phyloP scores from a whole-genome alignment of 352 stramenopile genomes.

The Globisporangium echinulatum region DNA sequence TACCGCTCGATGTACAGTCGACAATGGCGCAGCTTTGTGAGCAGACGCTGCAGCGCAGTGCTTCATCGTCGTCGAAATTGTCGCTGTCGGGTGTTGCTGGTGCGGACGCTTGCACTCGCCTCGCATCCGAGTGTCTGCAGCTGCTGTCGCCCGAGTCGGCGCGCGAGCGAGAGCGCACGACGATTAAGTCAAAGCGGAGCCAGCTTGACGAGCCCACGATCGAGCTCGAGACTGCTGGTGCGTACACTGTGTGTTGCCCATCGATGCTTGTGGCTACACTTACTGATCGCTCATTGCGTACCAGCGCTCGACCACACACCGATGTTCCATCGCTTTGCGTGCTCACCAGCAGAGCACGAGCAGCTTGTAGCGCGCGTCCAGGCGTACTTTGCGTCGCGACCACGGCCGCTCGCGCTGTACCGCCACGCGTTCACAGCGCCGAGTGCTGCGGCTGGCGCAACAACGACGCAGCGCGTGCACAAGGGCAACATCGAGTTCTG shows the following conservation, averaged over 20 bases:
- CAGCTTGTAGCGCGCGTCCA: conserved; percentile 10
- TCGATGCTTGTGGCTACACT: too few relatives aligned
- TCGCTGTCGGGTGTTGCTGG: neutral
- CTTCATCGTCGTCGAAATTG: too few relatives aligned
- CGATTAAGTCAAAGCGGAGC: neutral
- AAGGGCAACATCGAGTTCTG: conserved; percentile 56
- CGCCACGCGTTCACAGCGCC: conserved; percentile 33
- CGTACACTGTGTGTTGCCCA: neutral
- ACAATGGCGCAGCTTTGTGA: conserved; percentile 7
- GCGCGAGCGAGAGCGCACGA: neutral
- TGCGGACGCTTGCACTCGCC: neutral
- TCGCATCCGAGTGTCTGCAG: conserved; percentile 3
- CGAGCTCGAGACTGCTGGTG: neutral
- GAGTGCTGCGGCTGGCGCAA: neutral
- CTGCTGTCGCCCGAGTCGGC: neutral
- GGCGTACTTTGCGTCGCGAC: conserved; percentile 27
- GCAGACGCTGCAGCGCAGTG: neutral
- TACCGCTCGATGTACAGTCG: neutral
- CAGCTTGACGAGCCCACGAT: neutral
- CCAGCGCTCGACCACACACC: conserved; percentile 13
- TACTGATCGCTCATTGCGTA: neutral
- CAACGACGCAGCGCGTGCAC: conserved; percentile 13
- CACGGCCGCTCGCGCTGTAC: conserved; percentile 37
- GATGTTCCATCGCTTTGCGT: conserved; percentile 20
- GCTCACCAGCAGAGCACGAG: conserved; percentile 14